These are phyloP conservation scores for Mycena indigotica DNA, from an alignment of 768 basidiomycete genomes.

Conservation along the genomic window DNA sequence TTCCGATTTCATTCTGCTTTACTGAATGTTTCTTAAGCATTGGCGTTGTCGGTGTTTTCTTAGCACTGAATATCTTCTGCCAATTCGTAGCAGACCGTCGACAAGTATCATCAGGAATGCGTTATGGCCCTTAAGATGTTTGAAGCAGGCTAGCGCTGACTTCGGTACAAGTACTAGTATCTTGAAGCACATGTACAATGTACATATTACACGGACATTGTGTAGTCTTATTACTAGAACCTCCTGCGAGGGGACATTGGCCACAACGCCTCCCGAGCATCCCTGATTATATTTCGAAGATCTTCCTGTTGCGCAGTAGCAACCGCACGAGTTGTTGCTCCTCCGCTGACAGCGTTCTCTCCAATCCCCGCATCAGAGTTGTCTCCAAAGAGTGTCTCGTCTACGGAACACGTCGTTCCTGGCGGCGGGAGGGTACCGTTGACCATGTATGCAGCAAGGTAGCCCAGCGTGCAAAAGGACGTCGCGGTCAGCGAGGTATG, in stretches of 20 bases:
- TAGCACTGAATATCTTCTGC: neutral
- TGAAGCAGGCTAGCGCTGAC: neutral
- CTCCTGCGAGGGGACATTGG: no score
- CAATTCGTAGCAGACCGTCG: neutral
- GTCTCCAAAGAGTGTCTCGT: slow-evolving; percentile 15
- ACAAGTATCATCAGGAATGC: neutral
- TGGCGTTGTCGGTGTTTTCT: neutral
- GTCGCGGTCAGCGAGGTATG: slow-evolving; percentile 22
- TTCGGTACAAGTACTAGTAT: neutral
- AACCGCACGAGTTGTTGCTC: no score
- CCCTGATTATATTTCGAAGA: neutral
- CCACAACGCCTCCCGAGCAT: neutral
- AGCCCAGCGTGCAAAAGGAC: slow-evolving; percentile 25
- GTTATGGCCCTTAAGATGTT: neutral
- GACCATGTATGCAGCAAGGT: slow-evolving; percentile 24
- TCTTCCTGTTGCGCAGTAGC: neutral
- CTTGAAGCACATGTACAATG: neutral
- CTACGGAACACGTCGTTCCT: slow-evolving; percentile 27
- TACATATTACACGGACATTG: neutral
- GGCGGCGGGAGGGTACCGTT: slow-evolving; percentile 27
- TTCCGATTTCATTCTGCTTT: neutral
- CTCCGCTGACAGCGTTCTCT: neutral
- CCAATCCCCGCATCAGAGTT: neutral
- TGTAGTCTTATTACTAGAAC: neutral
- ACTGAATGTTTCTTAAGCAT: neutral